Evolutionary conservation across 305 asterid species (phyloP).

Genomic region (Rubia balearica): DNA sequence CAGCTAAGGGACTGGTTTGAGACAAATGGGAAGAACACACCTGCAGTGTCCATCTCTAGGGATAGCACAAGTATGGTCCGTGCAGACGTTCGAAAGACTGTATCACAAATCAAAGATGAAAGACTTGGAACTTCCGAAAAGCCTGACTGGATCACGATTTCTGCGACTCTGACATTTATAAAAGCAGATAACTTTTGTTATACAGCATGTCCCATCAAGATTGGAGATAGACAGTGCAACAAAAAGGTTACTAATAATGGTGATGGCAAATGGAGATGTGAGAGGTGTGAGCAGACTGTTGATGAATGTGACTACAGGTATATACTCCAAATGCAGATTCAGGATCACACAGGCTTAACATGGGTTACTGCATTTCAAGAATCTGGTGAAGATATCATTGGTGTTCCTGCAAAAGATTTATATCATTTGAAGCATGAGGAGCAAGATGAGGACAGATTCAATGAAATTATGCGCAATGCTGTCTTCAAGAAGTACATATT

Average conservation of each 20-base stretch:
- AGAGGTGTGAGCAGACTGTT: constrained; percentile 53
- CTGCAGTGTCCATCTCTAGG: constrained; percentile 64
- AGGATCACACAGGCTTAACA: constrained; percentile 81
- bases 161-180: constrained; percentile 57
- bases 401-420: constrained; percentile 69
- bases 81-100: constrained; percentile 55
- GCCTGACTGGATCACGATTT: constrained; percentile 83
- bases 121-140: constrained; percentile 80
- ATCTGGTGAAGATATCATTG: constrained; percentile 72
- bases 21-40: constrained; percentile 54
- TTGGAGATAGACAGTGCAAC: constrained; percentile 75
- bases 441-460: constrained; percentile 68
- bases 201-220: constrained; percentile 67
- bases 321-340: constrained; percentile 77
- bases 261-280: constrained; percentile 79
- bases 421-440: constrained; percentile 60
- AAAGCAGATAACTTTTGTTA: constrained; percentile 71
- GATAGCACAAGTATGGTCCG: constrained; percentile 39
- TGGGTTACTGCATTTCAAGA: constrained; percentile 92
- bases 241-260: constrained; percentile 79
- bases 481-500: constrained; percentile 50
- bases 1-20: constrained; percentile 62
- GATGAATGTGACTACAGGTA: constrained; percentile 83
- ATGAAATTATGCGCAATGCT: constrained; percentile 45
- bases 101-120: constrained; percentile 88